Conservation (phyloP, 1,284 basidiomycete genomes). For the Rhodofomes roseus region DNA sequence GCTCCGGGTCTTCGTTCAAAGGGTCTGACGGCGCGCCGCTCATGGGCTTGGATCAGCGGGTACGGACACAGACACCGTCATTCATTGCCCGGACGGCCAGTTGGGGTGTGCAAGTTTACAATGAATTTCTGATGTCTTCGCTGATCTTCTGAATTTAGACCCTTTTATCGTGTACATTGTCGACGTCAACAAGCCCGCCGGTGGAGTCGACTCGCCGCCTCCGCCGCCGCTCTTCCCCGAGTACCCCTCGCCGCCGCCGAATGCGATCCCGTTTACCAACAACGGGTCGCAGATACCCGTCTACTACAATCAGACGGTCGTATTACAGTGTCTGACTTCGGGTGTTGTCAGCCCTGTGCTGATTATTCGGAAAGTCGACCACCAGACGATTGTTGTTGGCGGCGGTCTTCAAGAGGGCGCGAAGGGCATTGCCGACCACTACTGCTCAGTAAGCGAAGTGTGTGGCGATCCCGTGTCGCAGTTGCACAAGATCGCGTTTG, state of each 20-base stretch:
- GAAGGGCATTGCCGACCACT: constrained; percentile 79
- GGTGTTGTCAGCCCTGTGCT: constrained; percentile 91
- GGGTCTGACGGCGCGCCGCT: constrained; percentile 86
- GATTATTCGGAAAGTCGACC: constrained; percentile 91
- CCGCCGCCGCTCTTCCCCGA: constrained; percentile 78
- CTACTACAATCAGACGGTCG: constrained; percentile 95
- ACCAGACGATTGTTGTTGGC: constrained; percentile 86
- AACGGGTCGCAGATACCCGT: constrained; percentile 80
- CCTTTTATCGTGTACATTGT: constrained; percentile 96
- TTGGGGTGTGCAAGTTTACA: constrained; percentile 56
- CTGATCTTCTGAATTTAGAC: constrained; percentile 43
- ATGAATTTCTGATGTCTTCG: constrained; percentile 9
- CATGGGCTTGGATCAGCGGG: constrained; percentile 74
- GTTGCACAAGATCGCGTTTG: constrained; percentile 91
- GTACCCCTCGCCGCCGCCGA: constrained; percentile 86
- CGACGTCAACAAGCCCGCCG: constrained; percentile 77
- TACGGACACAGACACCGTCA: constrained; percentile 70
- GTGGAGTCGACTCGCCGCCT: constrained; percentile 70
- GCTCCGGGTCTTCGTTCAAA: constrained; percentile 85
- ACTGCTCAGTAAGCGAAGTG: constrained; percentile 79
- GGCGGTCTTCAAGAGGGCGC: constrained; percentile 81
- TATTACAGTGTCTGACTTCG: constrained; percentile 91
- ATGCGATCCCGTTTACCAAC: constrained; percentile 79
- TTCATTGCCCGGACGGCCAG: constrained; percentile 83
- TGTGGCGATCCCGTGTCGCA: constrained; percentile 94